Percentiles rank a stretch among this genome's conserved stretches.
Conservation (phyloP, 768 basidiomycete species). For the Epithele typhae region DNA sequence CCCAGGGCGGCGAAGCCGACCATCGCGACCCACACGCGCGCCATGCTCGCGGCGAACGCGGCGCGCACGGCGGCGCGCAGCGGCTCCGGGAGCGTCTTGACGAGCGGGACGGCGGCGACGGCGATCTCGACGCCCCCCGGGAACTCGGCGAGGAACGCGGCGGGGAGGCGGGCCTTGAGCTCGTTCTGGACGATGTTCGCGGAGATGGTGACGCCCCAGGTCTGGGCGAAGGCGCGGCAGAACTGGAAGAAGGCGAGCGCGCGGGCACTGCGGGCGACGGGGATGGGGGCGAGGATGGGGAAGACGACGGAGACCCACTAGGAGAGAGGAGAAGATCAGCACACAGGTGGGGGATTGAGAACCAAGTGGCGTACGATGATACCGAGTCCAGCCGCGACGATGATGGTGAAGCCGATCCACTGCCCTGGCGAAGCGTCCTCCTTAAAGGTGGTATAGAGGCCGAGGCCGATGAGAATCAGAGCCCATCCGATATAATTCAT, state of each 20-base stretch:
- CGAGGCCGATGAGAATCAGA: constrained; percentile 30
- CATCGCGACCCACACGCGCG: constrained; percentile 40
- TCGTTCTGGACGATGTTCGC: constrained; percentile 48
- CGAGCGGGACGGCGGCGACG: constrained; percentile 42
- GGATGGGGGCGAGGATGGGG: constrained; percentile 12
- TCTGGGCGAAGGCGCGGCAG: constrained; percentile 27
- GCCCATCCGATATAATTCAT: constrained; percentile 34
- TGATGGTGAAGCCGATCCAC: constrained; percentile 17
- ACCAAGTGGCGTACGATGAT: constrained; percentile 1
- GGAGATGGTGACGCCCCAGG: constrained; percentile 50
- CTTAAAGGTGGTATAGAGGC: constrained; percentile 4
- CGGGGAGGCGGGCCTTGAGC: constrained; percentile 38
- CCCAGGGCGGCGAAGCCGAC: constrained; percentile 36
- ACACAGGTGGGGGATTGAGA: background rate
- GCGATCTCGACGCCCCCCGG: constrained; percentile 37
- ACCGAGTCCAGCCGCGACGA: constrained; percentile 28
- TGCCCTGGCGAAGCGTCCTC: constrained; percentile 12
- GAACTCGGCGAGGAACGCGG: constrained; percentile 30
- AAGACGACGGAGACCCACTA: constrained; percentile 1
- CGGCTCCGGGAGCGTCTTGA: constrained; percentile 31
- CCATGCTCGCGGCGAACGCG: constrained; percentile 39
- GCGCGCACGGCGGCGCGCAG: constrained; percentile 31
- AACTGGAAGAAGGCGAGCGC: constrained; percentile 28
- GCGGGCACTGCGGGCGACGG: constrained; percentile 26
- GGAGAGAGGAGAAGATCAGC: background rate